Base-by-base conservation (phyloP, 305 asterid genomes). In the Fraxinus floribunda region DNA sequence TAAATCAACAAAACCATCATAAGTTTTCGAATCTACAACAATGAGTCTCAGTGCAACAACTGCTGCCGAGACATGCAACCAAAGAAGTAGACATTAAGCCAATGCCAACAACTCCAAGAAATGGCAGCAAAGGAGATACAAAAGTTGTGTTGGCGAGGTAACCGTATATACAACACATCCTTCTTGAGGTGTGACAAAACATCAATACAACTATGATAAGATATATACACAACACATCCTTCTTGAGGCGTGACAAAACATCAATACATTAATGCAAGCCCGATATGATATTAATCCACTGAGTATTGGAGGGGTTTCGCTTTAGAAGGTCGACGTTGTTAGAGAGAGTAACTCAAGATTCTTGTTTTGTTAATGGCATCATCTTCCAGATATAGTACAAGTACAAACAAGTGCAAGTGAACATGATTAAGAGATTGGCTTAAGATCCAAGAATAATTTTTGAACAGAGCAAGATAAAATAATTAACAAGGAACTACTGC, bases 11-110 rank as follows among this genome's bases (percentile, higher is more conserved):
- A 95, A 95, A 41, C 93, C 86, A 68, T 87, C 83, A 60, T 88
- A 94, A 9, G 88, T 91, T 10, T 36, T 88, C 0, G 97, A 94
- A 89, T 94, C 90, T 52, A 91, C 91, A 10, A 41, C 77, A 24
- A 94, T 94, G 30, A 95, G 90, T 83, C 94, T 90, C 73, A 94
- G 5, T 6, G 98, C 99, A 77, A 97, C 88, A 73, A 94, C 84
- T 29, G 88, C 88, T 32, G 98, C 95, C 0, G 94, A 35, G 99
- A 32, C 35, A 92, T 35, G 81, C 80, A 82, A 55, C 93, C 29
- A 39, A 77, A 79, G 32, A 62, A 62, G 41, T 36, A 35, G 38
- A 35, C 38, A 35, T 5, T 35, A 35, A 35, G 38, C 38, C 38
- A 35, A 35, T 4, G 38, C 38, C 34, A 30, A 30, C 38, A 35